Conservation (phyloP, 2,329 filamentous ascomycete species). For the Venturia effusa region DNA sequence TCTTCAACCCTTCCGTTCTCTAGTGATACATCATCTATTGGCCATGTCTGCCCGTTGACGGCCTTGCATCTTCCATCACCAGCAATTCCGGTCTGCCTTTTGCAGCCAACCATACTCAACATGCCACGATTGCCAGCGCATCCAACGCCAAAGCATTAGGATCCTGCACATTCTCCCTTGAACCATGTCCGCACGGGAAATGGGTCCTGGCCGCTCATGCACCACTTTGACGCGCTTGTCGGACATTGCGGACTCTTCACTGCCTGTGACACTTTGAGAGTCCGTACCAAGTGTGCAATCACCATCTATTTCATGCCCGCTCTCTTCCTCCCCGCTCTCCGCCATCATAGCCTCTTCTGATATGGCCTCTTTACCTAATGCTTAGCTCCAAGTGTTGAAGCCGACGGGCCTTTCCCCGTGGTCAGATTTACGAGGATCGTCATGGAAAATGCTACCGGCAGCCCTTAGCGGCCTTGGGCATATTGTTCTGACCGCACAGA, state of each 20-base stretch:
- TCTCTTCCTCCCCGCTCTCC: conserved; percentile 6
- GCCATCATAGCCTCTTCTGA: not conserved
- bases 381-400: not conserved
- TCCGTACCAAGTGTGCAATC: not conserved
- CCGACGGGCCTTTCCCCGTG: conserved; percentile 5
- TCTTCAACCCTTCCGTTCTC: not conserved
- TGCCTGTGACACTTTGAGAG: not conserved
- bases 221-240: conserved; percentile 4
- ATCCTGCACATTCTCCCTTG: conserved; percentile 3
- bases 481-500: not conserved
- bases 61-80: not conserved
- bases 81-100: not conserved
- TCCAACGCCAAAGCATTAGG: conserved; percentile 10
- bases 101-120: not conserved
- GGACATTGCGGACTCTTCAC: not conserved
- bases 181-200: conserved; percentile 6
- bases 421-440: conserved; percentile 8
- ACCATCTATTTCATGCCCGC: conserved; percentile 4
- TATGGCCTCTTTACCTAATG: not conserved
- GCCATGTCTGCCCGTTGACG: not conserved
- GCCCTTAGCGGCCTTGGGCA: conserved; percentile 1
- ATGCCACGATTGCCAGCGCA: conserved; percentile 9
- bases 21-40: not conserved
- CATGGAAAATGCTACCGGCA: conserved; percentile 3
- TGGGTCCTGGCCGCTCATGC: conserved; percentile 7